Conservation (phyloP, 139 green algal species). For the Diplosphaera chodatii region DNA sequence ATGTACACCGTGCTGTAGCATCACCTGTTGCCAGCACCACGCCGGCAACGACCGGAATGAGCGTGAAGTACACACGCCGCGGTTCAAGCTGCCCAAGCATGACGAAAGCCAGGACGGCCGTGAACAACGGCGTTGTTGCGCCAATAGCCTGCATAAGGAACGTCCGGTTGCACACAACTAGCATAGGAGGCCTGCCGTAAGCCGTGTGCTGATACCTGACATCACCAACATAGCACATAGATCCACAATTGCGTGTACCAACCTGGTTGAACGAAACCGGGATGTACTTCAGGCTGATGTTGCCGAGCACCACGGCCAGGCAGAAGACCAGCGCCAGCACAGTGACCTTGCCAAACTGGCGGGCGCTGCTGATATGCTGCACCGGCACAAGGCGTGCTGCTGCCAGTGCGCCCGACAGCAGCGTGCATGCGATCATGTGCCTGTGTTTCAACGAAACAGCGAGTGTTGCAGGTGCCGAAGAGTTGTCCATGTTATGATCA, state of each 20-base stretch:
- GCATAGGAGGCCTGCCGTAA: too few relatives aligned
- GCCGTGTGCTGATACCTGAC: background rate
- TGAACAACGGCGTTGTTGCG: conserved; percentile 91
- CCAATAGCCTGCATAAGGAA: conserved; percentile 89
- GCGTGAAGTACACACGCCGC: conserved; percentile 61
- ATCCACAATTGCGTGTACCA: background rate
- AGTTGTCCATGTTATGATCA: too few relatives aligned
- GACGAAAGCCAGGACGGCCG: conserved; percentile 65
- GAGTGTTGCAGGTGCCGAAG: too few relatives aligned
- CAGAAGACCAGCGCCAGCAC: conserved; percentile 80
- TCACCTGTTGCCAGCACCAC: conserved; percentile 69
- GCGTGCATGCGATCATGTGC: conserved; percentile 84
- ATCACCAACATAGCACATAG: background rate
- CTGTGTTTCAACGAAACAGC: too few relatives aligned
- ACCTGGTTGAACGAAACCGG: conserved; percentile 80
- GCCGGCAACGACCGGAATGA: conserved; percentile 81
- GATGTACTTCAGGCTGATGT: conserved; percentile 71
- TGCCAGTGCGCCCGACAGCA: conserved; percentile 51
- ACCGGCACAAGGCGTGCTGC: conserved; percentile 37
- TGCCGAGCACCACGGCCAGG: conserved; percentile 79
- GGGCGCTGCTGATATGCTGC: conserved; percentile 49
- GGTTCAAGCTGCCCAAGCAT: conserved; percentile 53
- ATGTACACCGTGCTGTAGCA: too few relatives aligned
- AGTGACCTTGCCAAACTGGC: conserved; percentile 68
- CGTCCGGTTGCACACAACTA: too few relatives aligned